Evolutionary conservation across 129 eudicot genomes (phyloP).

Genomic region (Chrysanthemum makinoi): DNA sequence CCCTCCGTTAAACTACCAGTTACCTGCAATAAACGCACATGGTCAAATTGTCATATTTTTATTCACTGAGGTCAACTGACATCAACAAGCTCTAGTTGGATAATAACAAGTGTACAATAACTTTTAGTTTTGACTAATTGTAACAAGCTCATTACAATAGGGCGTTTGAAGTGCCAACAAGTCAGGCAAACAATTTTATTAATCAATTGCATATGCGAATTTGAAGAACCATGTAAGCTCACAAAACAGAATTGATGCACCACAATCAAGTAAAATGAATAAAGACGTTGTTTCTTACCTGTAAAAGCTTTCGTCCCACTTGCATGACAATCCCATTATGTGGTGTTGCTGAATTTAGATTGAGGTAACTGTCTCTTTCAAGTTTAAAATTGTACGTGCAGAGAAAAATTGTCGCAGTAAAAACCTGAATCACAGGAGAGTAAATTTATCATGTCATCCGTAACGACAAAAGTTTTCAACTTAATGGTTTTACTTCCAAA

Average conservation of each 20-base stretch:
- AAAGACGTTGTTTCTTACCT: slow-evolving; percentile 28
- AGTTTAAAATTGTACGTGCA: slow-evolving; percentile 40
- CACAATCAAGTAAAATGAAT: background rate
- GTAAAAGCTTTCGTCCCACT: slow-evolving; percentile 69
- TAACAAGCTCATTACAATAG: too few species aligned
- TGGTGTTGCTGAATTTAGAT: slow-evolving; percentile 18
- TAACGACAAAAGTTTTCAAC: background rate
- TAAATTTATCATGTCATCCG: slow-evolving; percentile 2
- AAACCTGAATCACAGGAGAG: slow-evolving; percentile 41
- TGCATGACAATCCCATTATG: slow-evolving; percentile 44
- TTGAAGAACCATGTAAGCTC: slow-evolving; percentile 1
- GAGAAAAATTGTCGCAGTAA: slow-evolving; percentile 43
- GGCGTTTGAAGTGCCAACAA: too few species aligned
- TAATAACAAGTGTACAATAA: background rate
- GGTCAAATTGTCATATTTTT: background rate
- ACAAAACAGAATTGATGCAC: background rate
- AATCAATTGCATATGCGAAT: background rate
- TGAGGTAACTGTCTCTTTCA: slow-evolving; percentile 20
- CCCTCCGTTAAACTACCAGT: slow-evolving; percentile 27
- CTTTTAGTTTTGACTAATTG: background rate
- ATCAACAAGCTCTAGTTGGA: background rate
- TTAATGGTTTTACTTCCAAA: background rate
- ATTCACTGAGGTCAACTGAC: background rate
- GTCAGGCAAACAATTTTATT: background rate
- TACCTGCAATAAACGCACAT: slow-evolving; percentile 38